Evolutionary conservation across 2,329 filamentous ascomycete genomes (phyloP), one percentile per base, ranked within the genome.

Genomic region (Daldinia sp.): DNA sequence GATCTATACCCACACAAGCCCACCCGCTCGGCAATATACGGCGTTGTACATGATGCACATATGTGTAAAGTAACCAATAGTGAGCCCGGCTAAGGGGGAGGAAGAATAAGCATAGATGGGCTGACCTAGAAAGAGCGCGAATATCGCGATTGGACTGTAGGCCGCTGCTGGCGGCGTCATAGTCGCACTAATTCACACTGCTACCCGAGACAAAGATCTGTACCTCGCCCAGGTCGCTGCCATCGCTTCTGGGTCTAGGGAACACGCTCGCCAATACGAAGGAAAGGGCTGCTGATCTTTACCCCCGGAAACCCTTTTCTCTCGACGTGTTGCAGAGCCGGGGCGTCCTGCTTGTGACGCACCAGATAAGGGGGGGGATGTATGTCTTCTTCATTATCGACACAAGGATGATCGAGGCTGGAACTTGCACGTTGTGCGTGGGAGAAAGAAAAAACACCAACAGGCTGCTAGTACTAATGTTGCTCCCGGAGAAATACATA

Each of bases 351-450:
- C 63, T 59, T 69, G 65, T 63, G 60, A 57, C 70, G 72, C 70
- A 67, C 65, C 60, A 54, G 70, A 54, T 53, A 60, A 64, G 48
- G 44, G 60, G 44, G 60, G 60, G 23, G 42, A 48, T 37, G 46
- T 60, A 55, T 57, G 46, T 60, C 28, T 58, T 54, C 54, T 56
- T 68, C 62, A 48, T 63, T 61, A 41, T 69, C 68, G 67, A 69
- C 70, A 68, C 69, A 74, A 69, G 66, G 64, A 71, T 72, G 71
- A 74, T 74, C 63, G 71, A 74, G 68, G 68, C 65, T 71, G 63
- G 60, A 66, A 64, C 71, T 48, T 66, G 61, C 71, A 54, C 57
- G 63, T 59, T 42, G 35, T 39, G 35, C 35, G 35, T 39, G 35
- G 35, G 35, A 23, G 26, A 15, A 51, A 26, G 57, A 50, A 54